Conservation (phyloP, 2,329 filamentous ascomycete species). For the Fusarium falciforme region DNA sequence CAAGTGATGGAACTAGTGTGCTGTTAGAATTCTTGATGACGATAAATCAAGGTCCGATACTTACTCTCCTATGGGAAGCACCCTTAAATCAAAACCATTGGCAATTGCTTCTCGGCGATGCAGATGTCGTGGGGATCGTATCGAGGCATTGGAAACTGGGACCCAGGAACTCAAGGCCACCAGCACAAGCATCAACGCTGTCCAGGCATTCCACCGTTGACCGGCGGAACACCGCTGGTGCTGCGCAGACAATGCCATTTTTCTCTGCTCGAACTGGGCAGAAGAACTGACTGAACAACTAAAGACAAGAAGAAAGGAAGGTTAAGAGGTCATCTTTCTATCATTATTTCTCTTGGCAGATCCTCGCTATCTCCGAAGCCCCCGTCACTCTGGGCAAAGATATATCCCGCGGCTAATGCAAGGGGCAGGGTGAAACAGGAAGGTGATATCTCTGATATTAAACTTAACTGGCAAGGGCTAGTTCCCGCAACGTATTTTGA, state of each 20-base stretch:
- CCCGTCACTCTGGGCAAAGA: no score
- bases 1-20: slow-evolving; percentile 6
- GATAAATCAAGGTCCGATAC: background rate
- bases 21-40: no score
- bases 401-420: no score
- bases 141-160: background rate
- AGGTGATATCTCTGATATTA: no score
- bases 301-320: background rate
- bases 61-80: background rate
- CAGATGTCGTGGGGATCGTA: background rate
- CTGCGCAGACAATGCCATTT: background rate
- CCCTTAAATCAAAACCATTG: background rate
- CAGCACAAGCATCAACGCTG: background rate
- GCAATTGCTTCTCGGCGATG: background rate
- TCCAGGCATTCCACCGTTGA: background rate
- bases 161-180: background rate
- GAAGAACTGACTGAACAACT: background rate
- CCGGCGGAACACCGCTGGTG: background rate
- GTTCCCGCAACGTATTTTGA: no score
- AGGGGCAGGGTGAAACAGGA: no score
- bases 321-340: background rate
- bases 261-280: background rate
- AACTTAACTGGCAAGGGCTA: no score
- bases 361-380: no score
- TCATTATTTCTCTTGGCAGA: background rate